Base-by-base conservation (phyloP, 352 stramenopile species). In the Pythium rishiriense region DNA sequence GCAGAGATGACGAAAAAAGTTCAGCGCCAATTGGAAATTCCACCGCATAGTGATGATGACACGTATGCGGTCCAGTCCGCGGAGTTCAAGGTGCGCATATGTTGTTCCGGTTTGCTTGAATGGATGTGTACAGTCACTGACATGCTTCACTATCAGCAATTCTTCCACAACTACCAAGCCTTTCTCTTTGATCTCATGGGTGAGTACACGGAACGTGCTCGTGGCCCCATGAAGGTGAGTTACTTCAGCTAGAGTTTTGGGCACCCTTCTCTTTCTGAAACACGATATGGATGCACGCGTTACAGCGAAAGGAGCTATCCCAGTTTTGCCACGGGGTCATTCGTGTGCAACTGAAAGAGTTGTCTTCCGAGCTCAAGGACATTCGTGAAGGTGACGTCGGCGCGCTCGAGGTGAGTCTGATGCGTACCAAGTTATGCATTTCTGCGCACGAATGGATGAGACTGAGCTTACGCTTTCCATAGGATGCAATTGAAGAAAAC, bases 141-240 rank as follows among this genome's bases (percentile, higher is more conserved):
- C 31, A 11, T 37, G 31, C 29, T 5, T 26, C 15, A 17, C 15
- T 35, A 2, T 10, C 41, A 93, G 85, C 73, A 79, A 24, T 93
- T 93, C 58, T 91, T 87, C 55, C 74, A 84, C 48, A 69, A 85
- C 45, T 93, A 91, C 43, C 85, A 93, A 69, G 65, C 69, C 7
- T 75, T 82, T 58, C 48, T 93, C 35, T 83, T 85, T 50, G 78
- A 91, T 28, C 47, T 93, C 26, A 90, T 93, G 69, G 74, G 76
- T 12, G 66, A 81, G 47, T 93, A 88, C 66, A 88, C 81, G 4
- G 79, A 90, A 22, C 77, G 80, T 45, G 85, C 81, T 7, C 74
- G 80, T 42, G 82, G 85, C 9, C 79, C 85, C 12, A 68, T 76
- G 12, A 84, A 82, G 75, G 82, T 93, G 6, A 7, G 46, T n/a